Base-by-base conservation (phyloP, 2,329 filamentous ascomycete species). In the Pyricularia pennisetigena region DNA sequence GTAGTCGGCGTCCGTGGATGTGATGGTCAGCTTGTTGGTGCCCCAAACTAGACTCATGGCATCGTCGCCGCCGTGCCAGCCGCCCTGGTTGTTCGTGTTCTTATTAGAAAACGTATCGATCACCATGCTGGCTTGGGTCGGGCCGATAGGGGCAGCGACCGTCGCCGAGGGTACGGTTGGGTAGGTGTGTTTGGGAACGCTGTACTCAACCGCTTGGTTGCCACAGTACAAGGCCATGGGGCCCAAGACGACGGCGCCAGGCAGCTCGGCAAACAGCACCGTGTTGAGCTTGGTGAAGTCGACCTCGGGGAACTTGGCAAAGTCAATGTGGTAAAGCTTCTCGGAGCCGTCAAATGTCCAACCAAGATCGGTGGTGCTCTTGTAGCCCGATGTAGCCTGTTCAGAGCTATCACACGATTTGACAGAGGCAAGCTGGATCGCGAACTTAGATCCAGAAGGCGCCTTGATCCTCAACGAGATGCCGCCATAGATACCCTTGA, bases 41-140 rank as follows among this genome's bases (percentile, higher is more conserved):
- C 80, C 79, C 72, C 85, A 85, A 14, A 81, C 82, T 28, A 85
- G 75, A 5, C 77, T 79, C 73, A 89, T 82, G 20, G 82, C 70
- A 67, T 69, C 81, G 64, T 88, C 87, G n/a, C 81, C 81, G 10
- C 89, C 88, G 74, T 90, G 88, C 84, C 87, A 91, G 75, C 86
- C 83, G 2, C 83, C 85, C 2, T 90, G 81, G 23, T 85, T 82
- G 73, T 91, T 91, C 29, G 77, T 81, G 70, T 81, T 77, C 2
- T 76, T 68, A 71, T 80, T 81, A 49, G 77, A 77, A 71, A 91
- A 91, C 3, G 81, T 82, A 76, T 91, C 89, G 68, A 91, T 85
- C 0, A 90, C 79, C 32, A 87, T 79, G 14, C 78, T 76, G 29
- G 81, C 81, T 24, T 81, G 80, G 9, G 66, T 62, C 29, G 66